phyloP scores from a whole-genome alignment of 164 flowering plant genomes.

The Sedum album region DNA sequence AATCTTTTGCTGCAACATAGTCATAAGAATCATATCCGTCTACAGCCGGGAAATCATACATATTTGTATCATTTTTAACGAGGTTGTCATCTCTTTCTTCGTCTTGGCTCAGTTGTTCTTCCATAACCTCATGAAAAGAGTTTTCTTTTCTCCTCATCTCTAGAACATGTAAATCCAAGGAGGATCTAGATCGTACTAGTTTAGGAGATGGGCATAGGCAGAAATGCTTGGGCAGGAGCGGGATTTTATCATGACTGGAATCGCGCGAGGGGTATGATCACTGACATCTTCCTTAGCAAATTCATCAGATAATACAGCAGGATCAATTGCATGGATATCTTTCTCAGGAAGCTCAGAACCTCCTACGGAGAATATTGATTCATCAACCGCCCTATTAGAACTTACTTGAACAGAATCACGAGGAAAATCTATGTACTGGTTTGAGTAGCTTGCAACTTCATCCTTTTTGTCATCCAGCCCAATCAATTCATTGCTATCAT shows the following conservation, averaged over 20 bases:
- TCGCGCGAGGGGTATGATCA: constrained; percentile 21
- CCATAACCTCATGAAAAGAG: constrained; percentile 19
- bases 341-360: constrained; percentile 36
- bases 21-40: constrained; percentile 39
- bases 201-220: constrained; percentile 13
- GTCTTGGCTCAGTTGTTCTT: constrained; percentile 14
- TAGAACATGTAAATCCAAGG: constrained; percentile 36
- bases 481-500: constrained; percentile 18
- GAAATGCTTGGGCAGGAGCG: constrained; percentile 44
- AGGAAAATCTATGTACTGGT: constrained; percentile 15
- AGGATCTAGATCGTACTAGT: constrained; percentile 33
- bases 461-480: neutral
- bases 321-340: constrained; percentile 29
- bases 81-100: constrained; percentile 23
- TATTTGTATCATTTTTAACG: constrained; percentile 17
- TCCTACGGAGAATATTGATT: constrained; percentile 43
- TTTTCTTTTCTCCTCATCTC: constrained; percentile 22
- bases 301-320: constrained; percentile 25
- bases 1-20: constrained; percentile 42
- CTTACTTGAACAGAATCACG: constrained; percentile 27
- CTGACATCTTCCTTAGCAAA: constrained; percentile 25
- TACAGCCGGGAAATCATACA: constrained; percentile 21
- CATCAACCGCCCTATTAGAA: constrained; percentile 23
- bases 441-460: neutral
- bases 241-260: constrained; percentile 36